Percentiles rank a stretch among this genome's conserved stretches.
phyloP scores from a whole-genome alignment of 495 filamentous ascomycete species.

The Aspergillus kassunensis region DNA sequence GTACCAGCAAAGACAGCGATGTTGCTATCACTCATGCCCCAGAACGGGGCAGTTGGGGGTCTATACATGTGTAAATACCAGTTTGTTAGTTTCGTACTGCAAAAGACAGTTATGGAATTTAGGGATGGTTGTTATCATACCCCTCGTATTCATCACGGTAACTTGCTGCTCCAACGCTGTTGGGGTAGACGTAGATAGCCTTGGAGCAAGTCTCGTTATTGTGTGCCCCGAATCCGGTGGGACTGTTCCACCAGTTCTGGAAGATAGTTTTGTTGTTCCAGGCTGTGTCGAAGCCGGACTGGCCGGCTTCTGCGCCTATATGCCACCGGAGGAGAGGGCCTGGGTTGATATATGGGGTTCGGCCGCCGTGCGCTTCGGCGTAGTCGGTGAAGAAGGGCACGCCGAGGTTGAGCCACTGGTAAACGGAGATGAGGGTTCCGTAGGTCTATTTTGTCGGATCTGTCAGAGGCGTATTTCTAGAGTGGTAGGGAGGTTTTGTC shows the following conservation, averaged over 20 bases:
- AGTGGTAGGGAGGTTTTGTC: no score
- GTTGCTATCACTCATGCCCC: constrained; percentile 41
- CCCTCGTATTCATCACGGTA: constrained; percentile 32
- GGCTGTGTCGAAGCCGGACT: constrained; percentile 32
- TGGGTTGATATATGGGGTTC: constrained; percentile 52
- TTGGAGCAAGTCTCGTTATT: constrained; percentile 38
- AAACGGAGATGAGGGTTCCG: constrained; percentile 45
- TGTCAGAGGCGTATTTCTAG: no score
- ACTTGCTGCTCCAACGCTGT: constrained; percentile 14
- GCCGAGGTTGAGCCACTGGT: constrained; percentile 46
- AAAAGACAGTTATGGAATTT: not conserved
- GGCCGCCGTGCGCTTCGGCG: constrained; percentile 41
- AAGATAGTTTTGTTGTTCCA: constrained; percentile 48
- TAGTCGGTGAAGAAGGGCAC: constrained; percentile 53
- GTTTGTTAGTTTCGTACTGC: not conserved
- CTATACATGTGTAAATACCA: not conserved
- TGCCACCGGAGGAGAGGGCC: constrained; percentile 53
- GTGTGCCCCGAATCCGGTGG: constrained; percentile 37
- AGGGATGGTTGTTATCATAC: not conserved
- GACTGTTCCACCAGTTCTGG: constrained; percentile 47
- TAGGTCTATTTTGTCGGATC: constrained; percentile 38
- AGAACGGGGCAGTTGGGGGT: constrained; percentile 24
- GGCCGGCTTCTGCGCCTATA: constrained; percentile 44
- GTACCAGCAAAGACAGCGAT: constrained; percentile 46
- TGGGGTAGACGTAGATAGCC: constrained; percentile 30